Evolutionary conservation across 352 stramenopile genomes (phyloP).

Genomic region (Phytophthora pini): DNA sequence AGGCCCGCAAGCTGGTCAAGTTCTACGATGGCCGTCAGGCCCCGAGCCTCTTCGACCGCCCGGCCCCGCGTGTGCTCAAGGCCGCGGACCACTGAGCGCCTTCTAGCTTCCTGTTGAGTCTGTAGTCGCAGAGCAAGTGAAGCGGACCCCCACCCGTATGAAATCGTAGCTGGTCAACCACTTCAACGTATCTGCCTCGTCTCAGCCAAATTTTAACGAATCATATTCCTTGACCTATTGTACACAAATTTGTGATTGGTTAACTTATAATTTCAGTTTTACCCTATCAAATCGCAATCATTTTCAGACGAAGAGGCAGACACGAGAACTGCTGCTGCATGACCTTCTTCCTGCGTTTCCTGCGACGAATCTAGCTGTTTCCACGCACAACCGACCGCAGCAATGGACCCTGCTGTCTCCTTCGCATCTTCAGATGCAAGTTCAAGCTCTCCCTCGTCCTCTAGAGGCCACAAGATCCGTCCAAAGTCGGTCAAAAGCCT

Average conservation of each 20-base stretch:
- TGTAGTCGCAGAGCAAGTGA: constrained; percentile 2
- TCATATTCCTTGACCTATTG: constrained; percentile 10
- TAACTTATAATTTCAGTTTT: constrained; percentile 5
- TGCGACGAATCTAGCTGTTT: constrained; percentile 9
- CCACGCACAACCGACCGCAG: background rate
- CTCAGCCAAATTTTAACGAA: constrained; percentile 18
- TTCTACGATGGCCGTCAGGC: constrained; percentile 89
- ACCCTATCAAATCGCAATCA: constrained; percentile 15
- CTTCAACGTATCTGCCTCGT: constrained; percentile 25
- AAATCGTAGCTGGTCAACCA: constrained; percentile 9
- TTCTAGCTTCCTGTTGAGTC: constrained; percentile 4
- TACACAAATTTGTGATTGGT: constrained; percentile 1
- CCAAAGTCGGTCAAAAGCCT: constrained; percentile 14
- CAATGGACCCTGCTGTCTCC: constrained; percentile 5
- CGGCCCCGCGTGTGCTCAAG: constrained; percentile 71
- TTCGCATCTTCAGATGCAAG: constrained; percentile 15
- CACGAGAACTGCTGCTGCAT: constrained; percentile 16
- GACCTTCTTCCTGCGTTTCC: constrained; percentile 12
- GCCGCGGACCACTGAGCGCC: constrained; percentile 56
- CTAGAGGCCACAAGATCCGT: constrained; percentile 22
- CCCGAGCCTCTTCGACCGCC: constrained; percentile 81
- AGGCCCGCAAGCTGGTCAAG: constrained; percentile 93
- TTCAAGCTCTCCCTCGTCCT: constrained; percentile 13
- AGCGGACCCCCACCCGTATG: constrained; percentile 1
- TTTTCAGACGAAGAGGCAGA: constrained; percentile 15